A percentile compares a stretch with the other conserved stretches of the same genome.
Evolutionary conservation across 768 basidiomycete genomes (phyloP).

Genomic region (Serpula lacrymans): DNA sequence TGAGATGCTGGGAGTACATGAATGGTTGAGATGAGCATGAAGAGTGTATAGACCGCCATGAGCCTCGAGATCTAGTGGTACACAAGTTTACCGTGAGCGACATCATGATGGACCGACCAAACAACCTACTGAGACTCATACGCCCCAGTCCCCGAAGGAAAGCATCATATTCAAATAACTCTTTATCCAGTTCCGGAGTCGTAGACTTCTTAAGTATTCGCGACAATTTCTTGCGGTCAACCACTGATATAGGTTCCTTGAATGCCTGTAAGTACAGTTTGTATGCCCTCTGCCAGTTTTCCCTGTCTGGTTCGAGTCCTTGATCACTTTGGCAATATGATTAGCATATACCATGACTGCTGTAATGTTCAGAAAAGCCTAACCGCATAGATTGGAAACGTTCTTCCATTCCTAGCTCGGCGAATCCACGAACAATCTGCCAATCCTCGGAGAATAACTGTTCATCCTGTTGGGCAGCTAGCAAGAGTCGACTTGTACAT

Average conservation of each 20-base stretch:
- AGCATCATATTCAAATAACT: slow-evolving; percentile 72
- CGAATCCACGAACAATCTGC: slow-evolving; percentile 56
- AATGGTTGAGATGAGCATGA: slow-evolving; percentile 87
- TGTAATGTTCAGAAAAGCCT: not conserved
- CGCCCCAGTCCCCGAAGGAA: slow-evolving; percentile 72
- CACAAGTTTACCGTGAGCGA: slow-evolving; percentile 1
- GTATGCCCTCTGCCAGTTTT: slow-evolving; percentile 66
- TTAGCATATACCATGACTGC: not conserved
- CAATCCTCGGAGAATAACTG: slow-evolving; percentile 39
- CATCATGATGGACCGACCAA: slow-evolving; percentile 1
- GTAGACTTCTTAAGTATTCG: slow-evolving; percentile 48
- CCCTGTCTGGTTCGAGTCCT: slow-evolving; percentile 54
- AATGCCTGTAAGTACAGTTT: slow-evolving; percentile 59
- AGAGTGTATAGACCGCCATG: slow-evolving; percentile 85
- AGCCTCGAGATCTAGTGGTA: slow-evolving; percentile 64
- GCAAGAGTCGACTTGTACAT: slow-evolving; percentile 59
- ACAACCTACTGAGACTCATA: slow-evolving; percentile 73
- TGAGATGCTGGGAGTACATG: slow-evolving; percentile 75
- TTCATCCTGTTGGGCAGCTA: slow-evolving; percentile 48
- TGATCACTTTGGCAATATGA: slow-evolving; percentile 22
- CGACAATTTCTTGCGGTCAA: slow-evolving; percentile 56
- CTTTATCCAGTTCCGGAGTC: slow-evolving; percentile 46
- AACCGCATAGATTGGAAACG: slow-evolving; percentile 36
- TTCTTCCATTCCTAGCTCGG: slow-evolving; percentile 76
- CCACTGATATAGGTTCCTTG: slow-evolving; percentile 46